Percentiles rank a stretch among this genome's conserved stretches.
phyloP scores from a whole-genome alignment of 305 asterid genomes.

The Fraxinus sp. region DNA sequence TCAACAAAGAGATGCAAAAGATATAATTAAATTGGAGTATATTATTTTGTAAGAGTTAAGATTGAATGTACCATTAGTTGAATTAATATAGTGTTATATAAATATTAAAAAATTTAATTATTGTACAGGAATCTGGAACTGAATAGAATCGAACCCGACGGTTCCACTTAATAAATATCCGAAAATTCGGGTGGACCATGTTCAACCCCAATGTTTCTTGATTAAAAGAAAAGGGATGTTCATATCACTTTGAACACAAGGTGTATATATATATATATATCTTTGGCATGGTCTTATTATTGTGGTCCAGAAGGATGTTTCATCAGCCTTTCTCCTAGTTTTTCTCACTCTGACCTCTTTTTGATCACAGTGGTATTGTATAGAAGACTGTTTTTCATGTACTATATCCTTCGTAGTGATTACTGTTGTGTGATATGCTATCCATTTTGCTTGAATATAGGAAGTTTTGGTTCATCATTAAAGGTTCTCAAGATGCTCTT shows the following conservation, averaged over 20 bases:
- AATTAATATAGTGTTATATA: too few relatives aligned
- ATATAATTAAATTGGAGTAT: too few relatives aligned
- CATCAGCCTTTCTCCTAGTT: neutral
- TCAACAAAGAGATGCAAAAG: too few relatives aligned
- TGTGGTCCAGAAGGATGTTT: neutral
- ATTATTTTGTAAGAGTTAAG: too few relatives aligned
- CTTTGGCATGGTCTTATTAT: neutral
- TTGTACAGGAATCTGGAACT: too few relatives aligned
- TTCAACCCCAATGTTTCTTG: neutral
- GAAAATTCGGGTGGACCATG: too few relatives aligned
- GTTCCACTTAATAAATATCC: too few relatives aligned
- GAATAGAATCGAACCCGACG: too few relatives aligned
- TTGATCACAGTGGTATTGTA: neutral
- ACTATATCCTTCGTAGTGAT: neutral
- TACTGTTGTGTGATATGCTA: neutral
- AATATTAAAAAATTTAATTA: too few relatives aligned
- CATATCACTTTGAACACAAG: neutral
- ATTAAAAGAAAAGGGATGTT: neutral
- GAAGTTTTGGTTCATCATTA: neutral
- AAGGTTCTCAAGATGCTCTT: neutral
- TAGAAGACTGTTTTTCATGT: neutral
- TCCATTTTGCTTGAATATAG: neutral
- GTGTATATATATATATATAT: neutral
- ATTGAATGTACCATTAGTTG: too few relatives aligned
- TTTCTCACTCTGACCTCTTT: neutral